Conservation (phyloP, 768 basidiomycete genomes). For the Tremella fuciformis region DNA sequence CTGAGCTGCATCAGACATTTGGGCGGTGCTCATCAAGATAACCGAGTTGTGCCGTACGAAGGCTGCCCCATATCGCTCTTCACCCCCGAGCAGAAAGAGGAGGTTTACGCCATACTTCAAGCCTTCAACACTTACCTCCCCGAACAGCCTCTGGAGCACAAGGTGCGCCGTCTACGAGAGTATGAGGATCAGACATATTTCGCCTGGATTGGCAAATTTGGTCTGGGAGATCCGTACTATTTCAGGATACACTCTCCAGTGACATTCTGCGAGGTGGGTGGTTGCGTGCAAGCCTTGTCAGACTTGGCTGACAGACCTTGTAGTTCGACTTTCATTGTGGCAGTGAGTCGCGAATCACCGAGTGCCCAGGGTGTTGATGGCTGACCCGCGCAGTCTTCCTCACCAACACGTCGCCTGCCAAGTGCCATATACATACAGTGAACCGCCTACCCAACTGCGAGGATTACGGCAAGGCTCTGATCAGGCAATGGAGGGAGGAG, state of each 20-base stretch:
- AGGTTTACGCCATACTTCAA: slow-evolving; percentile 27
- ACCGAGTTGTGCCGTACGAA: slow-evolving; percentile 41
- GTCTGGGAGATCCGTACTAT: slow-evolving; percentile 45
- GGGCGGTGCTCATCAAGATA: slow-evolving; percentile 44
- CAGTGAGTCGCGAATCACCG: slow-evolving; percentile 19
- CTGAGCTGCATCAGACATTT: slow-evolving; percentile 27
- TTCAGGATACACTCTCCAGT: slow-evolving; percentile 44
- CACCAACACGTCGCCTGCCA: slow-evolving; percentile 44
- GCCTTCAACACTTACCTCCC: slow-evolving; percentile 45
- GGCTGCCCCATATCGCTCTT: slow-evolving; percentile 32
- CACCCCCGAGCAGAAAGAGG: slow-evolving; percentile 25
- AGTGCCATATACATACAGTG: slow-evolving; percentile 46
- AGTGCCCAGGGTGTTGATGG: too few relatives aligned
- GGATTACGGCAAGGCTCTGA: slow-evolving; percentile 44
- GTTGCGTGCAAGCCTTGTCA: too few relatives aligned
- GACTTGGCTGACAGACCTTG: too few relatives aligned
- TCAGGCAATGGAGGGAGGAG: slow-evolving; percentile 22
- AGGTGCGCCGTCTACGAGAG: slow-evolving; percentile 20
- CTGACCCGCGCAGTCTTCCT: slow-evolving; percentile 34
- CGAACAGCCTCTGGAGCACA: slow-evolving; percentile 22
- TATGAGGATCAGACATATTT: slow-evolving; percentile 36
- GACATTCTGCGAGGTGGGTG: slow-evolving; percentile 38
- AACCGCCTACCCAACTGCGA: slow-evolving; percentile 39
- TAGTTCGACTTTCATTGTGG: slow-evolving; percentile 49
- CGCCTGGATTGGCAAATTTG: slow-evolving; percentile 43